Evolutionary conservation across 2,329 filamentous ascomycete species (phyloP), one percentile per base, ranked within the genome.

Genomic region (Nemania sp.): DNA sequence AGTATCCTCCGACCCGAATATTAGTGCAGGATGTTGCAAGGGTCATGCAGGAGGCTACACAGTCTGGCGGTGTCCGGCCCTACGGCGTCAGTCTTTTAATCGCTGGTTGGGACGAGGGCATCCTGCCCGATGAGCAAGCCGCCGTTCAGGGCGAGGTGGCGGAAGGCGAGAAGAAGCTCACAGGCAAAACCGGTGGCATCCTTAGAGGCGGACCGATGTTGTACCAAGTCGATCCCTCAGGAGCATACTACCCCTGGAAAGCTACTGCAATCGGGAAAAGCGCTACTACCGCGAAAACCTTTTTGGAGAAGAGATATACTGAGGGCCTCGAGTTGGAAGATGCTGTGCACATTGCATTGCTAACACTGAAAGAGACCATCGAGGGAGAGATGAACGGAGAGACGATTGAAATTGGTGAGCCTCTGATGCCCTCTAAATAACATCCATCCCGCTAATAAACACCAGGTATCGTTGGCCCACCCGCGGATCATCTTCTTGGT

Each of bases 301-400:
- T 99, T 79, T 76, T 99, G 72, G 94, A 99, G 82, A 99, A 99
- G 86, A 83, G 94, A 75, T 99, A 97, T 77, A 97, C 92, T 4
- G 94, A 99, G 72, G 92, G 92, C 34, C 77, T 99, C 70, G 94
- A 99, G 81, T 80, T 99, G 60, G 94, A 99, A 76, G 94, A 99
- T 75, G 94, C 94, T 8, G 94, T 99, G 64, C 94, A 99, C 75
- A 99, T 99, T 78, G 94, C 94, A 56, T 82, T 99, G 50, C 79
- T 99, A 72, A 99, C 94, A 22, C 79, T 99, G 71, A 99, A 99
- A 82, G 94, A 99, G 81, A 97, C 94, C 53, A 99, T 99, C 70
- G 93, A 97, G 78, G 94, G 94, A 53, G 94, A 97, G 78, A 97
- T 97, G 93, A 97, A 93, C 65, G 93, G 93, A 59, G 92, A 97